Base-by-base conservation (phyloP, 352 stramenopile genomes). In the Phytophthora idaei region DNA sequence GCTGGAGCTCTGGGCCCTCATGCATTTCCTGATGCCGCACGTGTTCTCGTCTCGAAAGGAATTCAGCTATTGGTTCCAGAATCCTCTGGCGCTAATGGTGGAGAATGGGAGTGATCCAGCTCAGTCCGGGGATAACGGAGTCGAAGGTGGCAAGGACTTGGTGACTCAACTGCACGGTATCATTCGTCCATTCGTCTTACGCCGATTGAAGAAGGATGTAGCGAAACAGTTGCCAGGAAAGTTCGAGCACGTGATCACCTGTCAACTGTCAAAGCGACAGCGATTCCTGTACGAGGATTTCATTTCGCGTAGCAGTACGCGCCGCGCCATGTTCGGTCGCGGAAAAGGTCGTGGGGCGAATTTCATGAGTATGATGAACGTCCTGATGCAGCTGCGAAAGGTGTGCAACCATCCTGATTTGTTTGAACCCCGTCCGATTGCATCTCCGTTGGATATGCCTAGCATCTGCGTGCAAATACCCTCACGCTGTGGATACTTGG, bases 291-390 rank as follows among this genome's bases (percentile, higher is more conserved):
- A 99, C 67, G 98, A 99, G 78, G 97, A 99, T 59, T 99, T 99
- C 56, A 99, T 99, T 66, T 93, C 95, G 1, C 85, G 96, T 17
- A 98, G 90, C 55, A 95, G 83, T 39, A 99, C 97, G 0, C 80
- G 97, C n/a, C 85, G 92, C 29, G 92, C 94, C n/a, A 80, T 99
- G 67, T 80, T 85, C 57, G 91, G 93, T 9, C 66, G 64, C 27
- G 84, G 85, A 8, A 90, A 92, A 39, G 97, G 96, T 21, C 97
- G 95, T 5, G 71, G 81, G 2, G 83, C 70, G 17, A 93, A 93
- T 42, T 92, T 94, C 64, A 98, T 99, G 93, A 98, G 96, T 69
- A 99, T 99, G 97, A 99, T 99, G 97, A 99, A 99, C 62, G 95
- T 99, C 12, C 81, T 99, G 7, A 99, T 99, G 97, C 97, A 99